These are phyloP conservation scores for Davidsoniella australis DNA, from an alignment of 2,329 filamentous ascomycete species.

Conservation along the genomic window DNA sequence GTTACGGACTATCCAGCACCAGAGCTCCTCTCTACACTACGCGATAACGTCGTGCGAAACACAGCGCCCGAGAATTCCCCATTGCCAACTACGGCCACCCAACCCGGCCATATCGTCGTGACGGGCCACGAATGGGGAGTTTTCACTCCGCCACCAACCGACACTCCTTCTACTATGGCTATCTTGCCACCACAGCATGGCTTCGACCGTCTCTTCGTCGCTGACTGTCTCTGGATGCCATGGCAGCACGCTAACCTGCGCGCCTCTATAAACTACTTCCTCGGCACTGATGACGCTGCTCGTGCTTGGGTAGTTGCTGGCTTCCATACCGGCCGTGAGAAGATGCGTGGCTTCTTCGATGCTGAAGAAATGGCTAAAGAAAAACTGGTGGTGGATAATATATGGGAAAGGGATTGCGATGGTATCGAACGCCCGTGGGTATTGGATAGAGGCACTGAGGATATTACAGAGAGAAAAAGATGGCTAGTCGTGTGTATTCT, in stretches of 20 bases:
- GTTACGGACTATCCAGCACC: constrained; percentile 53
- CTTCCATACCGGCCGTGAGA: constrained; percentile 53
- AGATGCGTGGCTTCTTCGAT: constrained; percentile 49
- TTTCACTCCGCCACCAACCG: constrained; percentile 15
- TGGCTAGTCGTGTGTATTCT: constrained; percentile 50
- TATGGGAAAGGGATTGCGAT: constrained; percentile 53
- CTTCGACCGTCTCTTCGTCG: constrained; percentile 49
- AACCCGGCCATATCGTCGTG: constrained; percentile 24
- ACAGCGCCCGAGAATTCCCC: constrained; percentile 7
- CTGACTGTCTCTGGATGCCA: constrained; percentile 63
- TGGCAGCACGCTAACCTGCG: constrained; percentile 52
- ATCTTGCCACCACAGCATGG: constrained; percentile 18
- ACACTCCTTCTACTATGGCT: background rate
- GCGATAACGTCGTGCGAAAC: constrained; percentile 38
- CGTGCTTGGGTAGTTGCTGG: constrained; percentile 50
- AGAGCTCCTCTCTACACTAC: constrained; percentile 40
- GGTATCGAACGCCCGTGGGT: constrained; percentile 45
- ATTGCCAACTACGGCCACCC: constrained; percentile 7
- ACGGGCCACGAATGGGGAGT: constrained; percentile 51
- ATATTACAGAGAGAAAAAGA: constrained; percentile 45
- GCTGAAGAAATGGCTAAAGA: constrained; percentile 25
- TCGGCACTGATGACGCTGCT: constrained; percentile 26
- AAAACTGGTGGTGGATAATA: constrained; percentile 43
- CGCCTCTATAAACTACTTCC: constrained; percentile 44
- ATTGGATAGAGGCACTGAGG: constrained; percentile 41